Conservation (phyloP, 2,329 filamentous ascomycete species). For the Arthrobotrys sinensis region DNA sequence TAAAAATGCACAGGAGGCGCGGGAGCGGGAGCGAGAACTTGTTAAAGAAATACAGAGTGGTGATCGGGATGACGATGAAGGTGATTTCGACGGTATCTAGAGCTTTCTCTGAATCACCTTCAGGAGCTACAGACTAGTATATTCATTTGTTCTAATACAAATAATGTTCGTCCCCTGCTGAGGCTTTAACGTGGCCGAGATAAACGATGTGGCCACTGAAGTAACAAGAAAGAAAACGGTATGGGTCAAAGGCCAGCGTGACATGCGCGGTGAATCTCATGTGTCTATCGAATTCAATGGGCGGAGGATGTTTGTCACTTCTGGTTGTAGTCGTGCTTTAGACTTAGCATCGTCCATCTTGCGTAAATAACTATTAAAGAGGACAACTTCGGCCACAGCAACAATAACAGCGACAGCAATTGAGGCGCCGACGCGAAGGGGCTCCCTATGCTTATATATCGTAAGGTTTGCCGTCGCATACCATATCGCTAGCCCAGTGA, state of each 20-base stretch:
- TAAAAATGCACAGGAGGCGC: slow-evolving; percentile 98
- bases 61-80: slow-evolving; percentile 96
- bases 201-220: neutral
- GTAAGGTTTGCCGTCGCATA: slow-evolving; percentile 56
- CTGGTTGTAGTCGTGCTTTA: slow-evolving; percentile 20
- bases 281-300: neutral
- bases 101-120: slow-evolving; percentile 62
- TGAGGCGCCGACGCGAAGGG: slow-evolving; percentile 40
- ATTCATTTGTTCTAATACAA: neutral
- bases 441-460: slow-evolving; percentile 34
- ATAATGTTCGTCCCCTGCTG: neutral
- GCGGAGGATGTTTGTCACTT: slow-evolving; percentile 30
- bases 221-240: neutral
- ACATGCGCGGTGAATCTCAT: neutral
- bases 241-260: neutral
- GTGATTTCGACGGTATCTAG: slow-evolving; percentile 96
- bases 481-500: slow-evolving; percentile 53
- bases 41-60: slow-evolving; percentile 99
- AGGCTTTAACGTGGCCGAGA: too few relatives aligned
- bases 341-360: slow-evolving; percentile 54
- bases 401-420: slow-evolving; percentile 47
- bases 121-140: neutral
- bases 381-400: slow-evolving; percentile 44
- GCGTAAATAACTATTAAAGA: slow-evolving; percentile 47
- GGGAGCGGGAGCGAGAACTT: slow-evolving; percentile 94